These are phyloP conservation scores for Arthrobotrys conoides DNA, from an alignment of 2,329 filamentous ascomycete species.

Conservation along the genomic window DNA sequence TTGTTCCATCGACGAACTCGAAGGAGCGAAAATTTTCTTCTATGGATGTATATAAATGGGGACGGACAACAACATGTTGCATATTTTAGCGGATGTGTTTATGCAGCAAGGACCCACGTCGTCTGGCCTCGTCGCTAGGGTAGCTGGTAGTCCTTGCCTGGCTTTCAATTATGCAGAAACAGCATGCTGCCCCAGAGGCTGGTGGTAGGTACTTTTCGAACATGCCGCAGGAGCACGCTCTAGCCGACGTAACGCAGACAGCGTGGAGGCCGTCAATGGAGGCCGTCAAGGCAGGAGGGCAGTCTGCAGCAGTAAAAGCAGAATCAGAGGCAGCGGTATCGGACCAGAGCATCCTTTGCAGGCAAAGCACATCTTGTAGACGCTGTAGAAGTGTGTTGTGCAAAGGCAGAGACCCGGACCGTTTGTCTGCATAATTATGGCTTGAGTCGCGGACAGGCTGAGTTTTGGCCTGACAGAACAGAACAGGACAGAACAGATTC, in stretches of 20 bases:
- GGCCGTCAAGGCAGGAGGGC: constrained; percentile 30
- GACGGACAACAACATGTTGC: constrained; percentile 61
- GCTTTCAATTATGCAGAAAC: constrained; percentile 27
- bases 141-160: constrained; percentile 26
- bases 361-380: constrained; percentile 8
- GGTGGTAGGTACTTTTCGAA: background rate
- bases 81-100: constrained; percentile 61
- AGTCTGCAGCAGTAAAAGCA: constrained; percentile 23
- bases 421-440: constrained; percentile 5
- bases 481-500: background rate
- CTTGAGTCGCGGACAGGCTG: constrained; percentile 9
- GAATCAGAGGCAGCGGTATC: constrained; percentile 44
- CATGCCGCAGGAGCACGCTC: constrained; percentile 12
- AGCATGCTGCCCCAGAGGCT: constrained; percentile 28
- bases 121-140: constrained; percentile 54
- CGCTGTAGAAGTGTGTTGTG: background rate
- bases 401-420: background rate
- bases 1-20: constrained; percentile 47
- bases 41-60: constrained; percentile 53
- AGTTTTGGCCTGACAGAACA: constrained; percentile 29
- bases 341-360: constrained; percentile 35
- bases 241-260: constrained; percentile 54
- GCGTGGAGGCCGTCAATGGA: constrained; percentile 18
- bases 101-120: constrained; percentile 55
- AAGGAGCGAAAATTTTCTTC: constrained; percentile 60